Conservation (phyloP, 331 rosid genomes). For the Acacia concinna region DNA sequence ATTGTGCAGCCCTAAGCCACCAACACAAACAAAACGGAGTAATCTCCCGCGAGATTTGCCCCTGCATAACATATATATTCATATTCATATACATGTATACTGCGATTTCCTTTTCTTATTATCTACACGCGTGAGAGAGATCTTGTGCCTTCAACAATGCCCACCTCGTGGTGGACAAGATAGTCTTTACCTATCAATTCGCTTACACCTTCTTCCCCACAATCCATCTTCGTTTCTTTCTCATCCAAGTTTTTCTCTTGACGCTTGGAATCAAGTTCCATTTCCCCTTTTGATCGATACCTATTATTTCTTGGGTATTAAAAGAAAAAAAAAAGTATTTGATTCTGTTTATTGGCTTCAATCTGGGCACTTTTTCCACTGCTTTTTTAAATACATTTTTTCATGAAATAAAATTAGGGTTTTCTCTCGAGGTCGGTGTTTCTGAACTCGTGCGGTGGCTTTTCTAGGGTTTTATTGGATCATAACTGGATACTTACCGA, state of each 20-base stretch:
- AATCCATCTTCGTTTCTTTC: slow-evolving; percentile 29
- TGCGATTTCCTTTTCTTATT: slow-evolving; percentile 6
- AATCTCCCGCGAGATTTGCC: slow-evolving; percentile 8
- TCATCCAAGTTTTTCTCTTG: slow-evolving; percentile 24
- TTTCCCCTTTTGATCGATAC: slow-evolving; percentile 56
- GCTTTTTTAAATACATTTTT: neutral
- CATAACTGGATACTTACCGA: slow-evolving; percentile 52
- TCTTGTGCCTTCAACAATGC: slow-evolving; percentile 74
- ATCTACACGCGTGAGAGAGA: slow-evolving; percentile 44
- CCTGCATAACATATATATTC: neutral
- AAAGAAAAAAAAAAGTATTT: slow-evolving; percentile 33
- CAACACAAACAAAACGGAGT: slow-evolving; percentile 29
- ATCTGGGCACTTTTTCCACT: slow-evolving; percentile 16
- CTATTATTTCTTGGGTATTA: slow-evolving; percentile 40
- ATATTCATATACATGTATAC: neutral
- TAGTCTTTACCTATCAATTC: slow-evolving; percentile 50
- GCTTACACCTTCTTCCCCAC: slow-evolving; percentile 14
- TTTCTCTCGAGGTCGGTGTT: slow-evolving; percentile 36
- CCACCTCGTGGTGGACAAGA: slow-evolving; percentile 71
- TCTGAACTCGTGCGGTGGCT: slow-evolving; percentile 47
- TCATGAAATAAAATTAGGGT: slow-evolving; percentile 54
- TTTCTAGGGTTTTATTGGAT: slow-evolving; percentile 81
- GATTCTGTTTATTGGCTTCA: slow-evolving; percentile 36
- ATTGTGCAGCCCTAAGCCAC: neutral
- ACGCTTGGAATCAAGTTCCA: slow-evolving; percentile 48